Evolutionary conservation across 1,284 basidiomycete species (phyloP).

Genomic region (Cutaneotrichosporon cavernicola): DNA sequence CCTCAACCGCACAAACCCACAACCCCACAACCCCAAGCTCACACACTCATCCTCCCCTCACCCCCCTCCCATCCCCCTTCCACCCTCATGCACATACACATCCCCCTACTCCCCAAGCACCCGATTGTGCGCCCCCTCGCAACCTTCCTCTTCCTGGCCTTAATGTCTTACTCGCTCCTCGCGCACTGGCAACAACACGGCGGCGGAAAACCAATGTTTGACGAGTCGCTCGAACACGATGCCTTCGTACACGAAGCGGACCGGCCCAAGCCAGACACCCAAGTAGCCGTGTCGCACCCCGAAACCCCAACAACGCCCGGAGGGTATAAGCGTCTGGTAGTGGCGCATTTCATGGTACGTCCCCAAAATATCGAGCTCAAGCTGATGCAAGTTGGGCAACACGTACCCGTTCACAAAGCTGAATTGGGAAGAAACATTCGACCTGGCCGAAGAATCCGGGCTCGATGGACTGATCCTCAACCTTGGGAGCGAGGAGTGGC

Average conservation of each 20-base stretch:
- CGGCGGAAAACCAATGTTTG: conserved; percentile 13
- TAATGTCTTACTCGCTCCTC: conserved; percentile 22
- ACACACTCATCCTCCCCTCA: not conserved
- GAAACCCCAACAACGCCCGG: not conserved
- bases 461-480: conserved; percentile 53
- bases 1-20: not conserved
- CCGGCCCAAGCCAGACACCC: not conserved
- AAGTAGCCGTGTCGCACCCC: not conserved
- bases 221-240: conserved; percentile 3
- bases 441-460: conserved; percentile 41
- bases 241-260: conserved; percentile 4
- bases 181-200: conserved; percentile 27
- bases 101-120: conserved; percentile 13
- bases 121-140: conserved; percentile 21
- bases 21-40: not conserved
- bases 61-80: not conserved
- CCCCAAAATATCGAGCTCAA: not conserved
- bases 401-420: conserved; percentile 48
- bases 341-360: conserved; percentile 54
- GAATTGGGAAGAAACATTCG: conserved; percentile 47
- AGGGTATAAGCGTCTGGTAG: conserved; percentile 25
- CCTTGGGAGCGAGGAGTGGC: conserved; percentile 52
- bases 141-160: conserved; percentile 18
- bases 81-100: conserved; percentile 4
- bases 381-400: conserved; percentile 47